Evolutionary conservation across 352 stramenopile genomes (phyloP).

Genomic region (Phytophthora fragariaefolia): DNA sequence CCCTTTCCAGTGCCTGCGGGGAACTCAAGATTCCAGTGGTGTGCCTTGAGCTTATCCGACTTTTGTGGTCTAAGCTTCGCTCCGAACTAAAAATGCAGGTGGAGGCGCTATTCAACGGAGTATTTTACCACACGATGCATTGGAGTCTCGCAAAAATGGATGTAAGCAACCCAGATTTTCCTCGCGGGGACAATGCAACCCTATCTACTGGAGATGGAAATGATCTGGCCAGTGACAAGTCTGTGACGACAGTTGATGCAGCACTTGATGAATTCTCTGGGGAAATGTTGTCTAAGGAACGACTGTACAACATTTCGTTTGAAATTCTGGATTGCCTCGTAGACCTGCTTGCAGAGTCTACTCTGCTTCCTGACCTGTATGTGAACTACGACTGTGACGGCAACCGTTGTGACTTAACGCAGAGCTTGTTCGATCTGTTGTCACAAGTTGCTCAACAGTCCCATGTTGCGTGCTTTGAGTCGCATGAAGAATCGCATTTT

Average conservation of each 20-base stretch:
- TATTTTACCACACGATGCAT: constrained; percentile 76
- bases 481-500: constrained; percentile 75
- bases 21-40: constrained; percentile 64
- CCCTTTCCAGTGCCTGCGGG: constrained; percentile 44
- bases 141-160: constrained; percentile 75
- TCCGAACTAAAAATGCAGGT: constrained; percentile 82
- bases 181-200: constrained; percentile 42
- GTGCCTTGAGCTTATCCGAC: constrained; percentile 65
- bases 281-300: constrained; percentile 52
- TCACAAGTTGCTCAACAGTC: constrained; percentile 78
- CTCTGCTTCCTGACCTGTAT: constrained; percentile 97
- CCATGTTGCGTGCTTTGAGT: constrained; percentile 71
- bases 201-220: background rate
- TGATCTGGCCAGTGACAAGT: constrained; percentile 19
- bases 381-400: constrained; percentile 99
- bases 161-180: constrained; percentile 64
- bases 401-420: constrained; percentile 91
- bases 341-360: constrained; percentile 96
- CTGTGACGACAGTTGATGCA: constrained; percentile 47
- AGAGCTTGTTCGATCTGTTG: constrained; percentile 96
- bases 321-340: constrained; percentile 93
- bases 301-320: constrained; percentile 69
- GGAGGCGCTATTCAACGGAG: constrained; percentile 73
- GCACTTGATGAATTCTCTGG: constrained; percentile 72
- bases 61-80: constrained; percentile 82